Conservation (phyloP, 106 monocot species). For the Dendrobium nobile region DNA sequence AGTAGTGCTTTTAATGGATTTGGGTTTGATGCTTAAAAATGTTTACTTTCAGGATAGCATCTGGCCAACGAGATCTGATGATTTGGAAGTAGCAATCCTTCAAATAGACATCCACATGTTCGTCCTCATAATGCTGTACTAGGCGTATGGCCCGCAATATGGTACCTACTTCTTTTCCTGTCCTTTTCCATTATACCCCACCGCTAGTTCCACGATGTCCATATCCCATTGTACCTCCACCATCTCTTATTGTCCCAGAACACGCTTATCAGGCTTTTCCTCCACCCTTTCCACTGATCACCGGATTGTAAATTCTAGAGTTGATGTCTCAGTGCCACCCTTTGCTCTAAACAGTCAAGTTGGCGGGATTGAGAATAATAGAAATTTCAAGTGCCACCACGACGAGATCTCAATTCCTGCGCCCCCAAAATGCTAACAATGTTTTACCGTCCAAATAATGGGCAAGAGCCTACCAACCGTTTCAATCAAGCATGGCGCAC, state of each 20-base stretch:
- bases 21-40: background rate
- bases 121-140: constrained; percentile 43
- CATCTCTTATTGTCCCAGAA: constrained; percentile 47
- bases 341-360: constrained; percentile 36
- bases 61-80: constrained; percentile 43
- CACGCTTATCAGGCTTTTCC: constrained; percentile 53
- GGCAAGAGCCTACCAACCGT: constrained; percentile 28
- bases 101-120: constrained; percentile 37
- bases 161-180: constrained; percentile 42
- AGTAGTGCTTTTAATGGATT: background rate
- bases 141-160: constrained; percentile 46
- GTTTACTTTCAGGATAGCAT: constrained; percentile 43
- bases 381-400: constrained; percentile 32
- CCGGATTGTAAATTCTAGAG: constrained; percentile 41
- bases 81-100: constrained; percentile 36
- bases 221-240: constrained; percentile 36
- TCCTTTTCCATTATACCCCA: constrained; percentile 45
- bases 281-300: constrained; percentile 43
- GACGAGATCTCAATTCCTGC: constrained; percentile 52
- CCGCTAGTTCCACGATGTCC: constrained; percentile 39
- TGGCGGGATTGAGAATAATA: constrained; percentile 30
- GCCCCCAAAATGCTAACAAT: constrained; percentile 29
- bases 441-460: constrained; percentile 31
- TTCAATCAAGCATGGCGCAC: constrained; percentile 41
- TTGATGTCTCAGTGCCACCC: constrained; percentile 34